Base-by-base conservation (phyloP, 257 asterid genomes). In the Coffea eugenioides region DNA sequence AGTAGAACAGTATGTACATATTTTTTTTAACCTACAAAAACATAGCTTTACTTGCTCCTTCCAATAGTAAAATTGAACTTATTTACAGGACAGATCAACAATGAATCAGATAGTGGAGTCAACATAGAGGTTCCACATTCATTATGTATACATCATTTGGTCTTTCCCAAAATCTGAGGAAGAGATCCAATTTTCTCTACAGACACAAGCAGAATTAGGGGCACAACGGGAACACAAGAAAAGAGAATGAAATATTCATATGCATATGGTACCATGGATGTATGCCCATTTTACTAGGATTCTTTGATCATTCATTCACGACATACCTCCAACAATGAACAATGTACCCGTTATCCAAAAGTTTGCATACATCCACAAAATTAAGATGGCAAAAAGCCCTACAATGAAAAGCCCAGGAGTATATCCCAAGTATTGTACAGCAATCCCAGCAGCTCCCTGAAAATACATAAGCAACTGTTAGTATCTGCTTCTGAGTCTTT, bases 281-380 rank as follows among this genome's bases (percentile, higher is more conserved):
- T 46, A 4, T 71, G 75, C 43, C 21, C 34, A 31, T 14, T 31
- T 52, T 0, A 31, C 31, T 21, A 73, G n/a, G 57, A 56, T 49
- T 67, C 51, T 67, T 48, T 20, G 23, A 46, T 2, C n/a, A 45
- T 43, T 79, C 18, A n/a, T 46, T 46, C 20, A 80, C 31, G 39
- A 48, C 96, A 62, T 94, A 96, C 99, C 99, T 82, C 99, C 99
- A 82, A 96, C 93, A 79, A 96, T 89, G 88, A 96, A 90, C 90
- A 96, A 84, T 88, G 96, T 82, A 71, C 98, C 97, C 34, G 95
- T 90, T 68, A 94, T 96, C 99, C 99, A 96, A 90, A 96, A 92
- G 93, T 96, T 96, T 77, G 98, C 98, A 88, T 89, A 96, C 97
- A 94, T 94, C 99, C 99, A 96, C 78, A 96, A 91, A 84, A 91